Evolutionary conservation across 2,329 filamentous ascomycete genomes (phyloP).

Genomic region (Shiraia bambusicola): DNA sequence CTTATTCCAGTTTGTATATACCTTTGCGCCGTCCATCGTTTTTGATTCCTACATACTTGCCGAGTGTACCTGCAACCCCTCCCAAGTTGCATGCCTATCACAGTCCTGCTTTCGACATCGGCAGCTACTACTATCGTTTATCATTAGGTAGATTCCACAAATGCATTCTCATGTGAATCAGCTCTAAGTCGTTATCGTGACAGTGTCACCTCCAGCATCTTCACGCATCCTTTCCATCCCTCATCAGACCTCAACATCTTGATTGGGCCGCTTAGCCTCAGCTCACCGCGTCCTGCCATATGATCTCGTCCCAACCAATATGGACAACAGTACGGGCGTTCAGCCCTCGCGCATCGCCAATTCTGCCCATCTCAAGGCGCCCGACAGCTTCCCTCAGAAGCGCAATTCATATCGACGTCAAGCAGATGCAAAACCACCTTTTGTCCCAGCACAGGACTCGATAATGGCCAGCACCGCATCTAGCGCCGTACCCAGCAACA

Average conservation of each 20-base stretch:
- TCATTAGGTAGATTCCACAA: constrained; percentile 26
- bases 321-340: constrained; percentile 34
- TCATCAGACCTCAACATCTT: constrained; percentile 12
- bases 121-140: too few relatives aligned
- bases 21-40: constrained; percentile 1
- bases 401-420: constrained; percentile 38
- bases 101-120: constrained; percentile 9
- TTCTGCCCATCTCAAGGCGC: constrained; percentile 23
- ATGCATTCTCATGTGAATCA: constrained; percentile 14
- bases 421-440: constrained; percentile 28
- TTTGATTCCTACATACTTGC: constrained; percentile 5
- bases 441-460: constrained; percentile 8
- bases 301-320: constrained; percentile 27
- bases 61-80: constrained; percentile 4
- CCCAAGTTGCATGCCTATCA: constrained; percentile 5
- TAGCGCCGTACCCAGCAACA: constrained; percentile 31
- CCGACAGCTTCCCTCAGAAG: constrained; percentile 36
- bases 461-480: constrained; percentile 18
- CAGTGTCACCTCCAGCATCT: constrained; percentile 14
- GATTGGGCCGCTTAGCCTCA: constrained; percentile 11
- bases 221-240: constrained; percentile 9
- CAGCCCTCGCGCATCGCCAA: constrained; percentile 25
- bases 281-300: constrained; percentile 13
- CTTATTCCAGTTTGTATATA: constrained; percentile 13
- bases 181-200: constrained; percentile 19